Percentiles rank a stretch among this genome's conserved stretches.
These are phyloP conservation scores for Ceratonia siliqua DNA, from an alignment of 306 rosid species.

Conservation along the genomic window DNA sequence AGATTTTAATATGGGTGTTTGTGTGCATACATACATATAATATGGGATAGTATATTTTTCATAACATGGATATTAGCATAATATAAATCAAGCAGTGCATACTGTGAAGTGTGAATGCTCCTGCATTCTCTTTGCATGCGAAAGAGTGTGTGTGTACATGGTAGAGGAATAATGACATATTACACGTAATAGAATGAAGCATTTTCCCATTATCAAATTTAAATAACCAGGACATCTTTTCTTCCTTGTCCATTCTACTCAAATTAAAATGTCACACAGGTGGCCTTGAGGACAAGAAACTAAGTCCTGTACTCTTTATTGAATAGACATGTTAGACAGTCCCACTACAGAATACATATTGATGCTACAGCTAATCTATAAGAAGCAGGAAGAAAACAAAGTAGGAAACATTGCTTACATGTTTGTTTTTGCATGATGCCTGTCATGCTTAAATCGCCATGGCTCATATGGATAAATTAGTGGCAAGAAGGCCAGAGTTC, in stretches of 20 bases:
- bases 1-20: neutral
- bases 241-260: neutral
- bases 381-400: constrained; percentile 1
- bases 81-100: neutral
- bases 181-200: constrained; percentile 1
- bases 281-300: constrained; percentile 15
- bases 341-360: neutral
- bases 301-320: constrained; percentile 18
- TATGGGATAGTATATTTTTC: neutral
- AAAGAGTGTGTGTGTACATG: neutral
- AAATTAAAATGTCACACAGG: constrained; percentile 11
- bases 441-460: constrained; percentile 97
- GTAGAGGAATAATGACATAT: neutral
- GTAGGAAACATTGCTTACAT: constrained; percentile 54
- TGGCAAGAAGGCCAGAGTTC: constrained; percentile 92
- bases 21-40: neutral
- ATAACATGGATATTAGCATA: constrained; percentile 14
- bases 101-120: neutral
- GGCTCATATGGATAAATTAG: constrained; percentile 94
- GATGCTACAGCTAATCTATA: constrained; percentile 15
- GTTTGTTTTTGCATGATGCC: constrained; percentile 98
- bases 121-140: constrained; percentile 1
- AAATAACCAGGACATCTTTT: neutral
- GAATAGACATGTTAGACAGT: constrained; percentile 11
- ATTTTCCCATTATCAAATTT: neutral